Percentiles rank a stretch among this genome's conserved stretches.
These are phyloP conservation scores for Vitis hybrid DNA, from an alignment of 177 flowering plant species.

Conservation along the genomic window DNA sequence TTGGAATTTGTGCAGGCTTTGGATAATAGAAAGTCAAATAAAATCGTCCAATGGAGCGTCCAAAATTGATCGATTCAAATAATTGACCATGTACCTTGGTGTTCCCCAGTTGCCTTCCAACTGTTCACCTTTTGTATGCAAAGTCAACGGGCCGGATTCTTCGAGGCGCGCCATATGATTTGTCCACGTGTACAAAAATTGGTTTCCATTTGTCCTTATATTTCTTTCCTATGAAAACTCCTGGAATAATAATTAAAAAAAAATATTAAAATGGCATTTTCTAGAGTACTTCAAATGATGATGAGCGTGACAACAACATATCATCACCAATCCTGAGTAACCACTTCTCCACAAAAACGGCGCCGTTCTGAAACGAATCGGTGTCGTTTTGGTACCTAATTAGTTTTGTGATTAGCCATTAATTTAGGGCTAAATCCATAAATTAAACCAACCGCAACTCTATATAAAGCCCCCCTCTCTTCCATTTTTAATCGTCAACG, in stretches of 20 bases:
- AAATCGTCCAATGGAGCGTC: too few relatives aligned
- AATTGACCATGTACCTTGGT: too few relatives aligned
- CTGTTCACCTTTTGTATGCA: too few relatives aligned
- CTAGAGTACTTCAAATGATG: slow-evolving; percentile 24
- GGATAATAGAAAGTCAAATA: too few relatives aligned
- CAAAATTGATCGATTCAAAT: too few relatives aligned
- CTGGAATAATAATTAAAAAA: not conserved
- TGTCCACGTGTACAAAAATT: too few relatives aligned
- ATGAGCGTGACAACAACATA: slow-evolving; percentile 29
- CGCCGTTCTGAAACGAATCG: not conserved
- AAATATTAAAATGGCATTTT: slow-evolving; percentile 1
- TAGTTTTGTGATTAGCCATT: not conserved
- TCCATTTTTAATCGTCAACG: slow-evolving; percentile 6
- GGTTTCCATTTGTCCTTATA: too few relatives aligned
- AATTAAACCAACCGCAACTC: not conserved
- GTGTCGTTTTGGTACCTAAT: not conserved
- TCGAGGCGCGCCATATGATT: too few relatives aligned
- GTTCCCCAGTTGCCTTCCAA: too few relatives aligned
- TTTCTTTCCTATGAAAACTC: too few relatives aligned
- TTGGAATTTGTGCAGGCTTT: too few relatives aligned
- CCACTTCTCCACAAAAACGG: not conserved
- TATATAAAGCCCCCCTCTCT: not conserved
- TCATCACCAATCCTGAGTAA: slow-evolving; percentile 19
- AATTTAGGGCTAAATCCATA: not conserved
- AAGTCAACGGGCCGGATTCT: too few relatives aligned